Conservation (phyloP, 2,329 filamentous ascomycete genomes). For the Xylogone sp. region DNA sequence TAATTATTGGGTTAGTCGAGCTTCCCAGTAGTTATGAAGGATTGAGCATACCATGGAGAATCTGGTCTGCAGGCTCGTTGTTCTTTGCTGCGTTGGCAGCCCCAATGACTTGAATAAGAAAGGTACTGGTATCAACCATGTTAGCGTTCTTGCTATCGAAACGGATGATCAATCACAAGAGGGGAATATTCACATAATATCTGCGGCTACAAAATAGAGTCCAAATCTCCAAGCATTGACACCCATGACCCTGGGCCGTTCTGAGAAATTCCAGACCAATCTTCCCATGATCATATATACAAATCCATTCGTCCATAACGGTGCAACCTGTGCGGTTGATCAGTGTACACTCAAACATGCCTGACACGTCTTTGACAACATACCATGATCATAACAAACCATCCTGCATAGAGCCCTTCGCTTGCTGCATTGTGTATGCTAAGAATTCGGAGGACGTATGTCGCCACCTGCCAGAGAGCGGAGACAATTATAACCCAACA, state of each 20-base stretch:
- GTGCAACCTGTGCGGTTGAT: constrained; percentile 11
- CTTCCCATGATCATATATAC: constrained; percentile 24
- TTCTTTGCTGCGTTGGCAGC: constrained; percentile 30
- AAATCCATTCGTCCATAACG: constrained; percentile 23
- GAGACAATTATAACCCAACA: constrained; percentile 13
- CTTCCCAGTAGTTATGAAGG: constrained; percentile 1
- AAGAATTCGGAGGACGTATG: constrained; percentile 14
- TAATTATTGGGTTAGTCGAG: constrained; percentile 23
- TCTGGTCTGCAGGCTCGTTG: constrained; percentile 21
- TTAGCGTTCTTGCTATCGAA: constrained; percentile 1
- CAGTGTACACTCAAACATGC: too few species aligned
- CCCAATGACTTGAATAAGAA: constrained; percentile 15
- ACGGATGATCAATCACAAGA: background rate
- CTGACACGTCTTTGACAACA: background rate
- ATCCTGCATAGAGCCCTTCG: constrained; percentile 11
- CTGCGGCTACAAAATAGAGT: constrained; percentile 21
- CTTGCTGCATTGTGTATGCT: constrained; percentile 25
- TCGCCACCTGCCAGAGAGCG: constrained; percentile 9
- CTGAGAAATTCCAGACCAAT: constrained; percentile 22
- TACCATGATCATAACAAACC: constrained; percentile 18
- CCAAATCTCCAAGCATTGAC: constrained; percentile 19
- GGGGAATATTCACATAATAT: constrained; percentile 17
- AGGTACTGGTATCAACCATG: constrained; percentile 12
- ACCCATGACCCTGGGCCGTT: constrained; percentile 12
- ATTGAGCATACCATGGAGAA: constrained; percentile 6